Evolutionary conservation across 2,329 filamentous ascomycete genomes (phyloP), one percentile per base, ranked within the genome.

Genomic region (Lachnellula occidentalis): DNA sequence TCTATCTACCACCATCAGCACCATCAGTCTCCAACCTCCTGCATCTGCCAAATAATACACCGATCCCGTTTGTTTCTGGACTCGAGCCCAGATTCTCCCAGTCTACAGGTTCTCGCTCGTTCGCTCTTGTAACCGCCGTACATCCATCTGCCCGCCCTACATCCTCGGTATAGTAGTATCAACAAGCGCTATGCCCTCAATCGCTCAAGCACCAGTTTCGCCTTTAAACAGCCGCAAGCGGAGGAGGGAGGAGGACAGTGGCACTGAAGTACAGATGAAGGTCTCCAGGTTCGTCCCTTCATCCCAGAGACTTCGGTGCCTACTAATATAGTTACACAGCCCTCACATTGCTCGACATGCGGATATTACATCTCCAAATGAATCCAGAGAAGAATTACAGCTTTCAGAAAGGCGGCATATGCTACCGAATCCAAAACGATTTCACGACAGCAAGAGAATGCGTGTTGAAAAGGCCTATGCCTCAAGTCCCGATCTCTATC

Each of bases 111-210:
- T 17, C 37, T 41, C 17, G 37, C 37, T 15, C 2, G 37, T 7
- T 39, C 17, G 11, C 21, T 43, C 41, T 21, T 7, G n/a, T 11
- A 21, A 21, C 19, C 17, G 5, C 11, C 12, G 5, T 21, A 22
- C 41, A 19, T 22, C 11, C 17, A 12, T 21, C 8, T 17, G 1
- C 41, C 17, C 41, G 15, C 21, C 6, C 7, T 7, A 12, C 41
- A 14, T 22, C n/a, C 24, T 19, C 11, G 14, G 41, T 22, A n/a
- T 21, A 19, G 17, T 14, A 9, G 21, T 9, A 37, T n/a, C 34
- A 48, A 31, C 17, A 37, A 49, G 36, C 36, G 52, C 37, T 14
- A 67, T 67, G 64, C 64, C 64, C 15, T 67, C 64, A 1, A 53
- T 67, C 24, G 61, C 61, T 8, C 58, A 65, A 51, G 57, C 54